Conservation (phyloP, 2,329 filamentous ascomycete species). For the Calonectria montana region DNA sequence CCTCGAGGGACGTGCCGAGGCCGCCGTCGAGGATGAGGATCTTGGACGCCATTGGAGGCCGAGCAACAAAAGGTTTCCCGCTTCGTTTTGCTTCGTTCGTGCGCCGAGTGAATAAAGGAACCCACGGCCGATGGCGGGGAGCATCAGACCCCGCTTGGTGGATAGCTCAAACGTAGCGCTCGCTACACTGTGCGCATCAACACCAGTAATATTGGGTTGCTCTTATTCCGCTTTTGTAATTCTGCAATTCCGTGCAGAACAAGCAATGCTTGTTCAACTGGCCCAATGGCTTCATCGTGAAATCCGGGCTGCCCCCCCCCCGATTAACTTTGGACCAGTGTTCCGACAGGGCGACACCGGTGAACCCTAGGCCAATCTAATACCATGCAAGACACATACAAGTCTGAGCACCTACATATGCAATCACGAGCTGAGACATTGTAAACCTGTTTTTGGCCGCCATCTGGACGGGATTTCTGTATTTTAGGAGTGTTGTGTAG, state of each 20-base stretch:
- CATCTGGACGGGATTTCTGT: neutral
- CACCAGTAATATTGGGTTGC: neutral
- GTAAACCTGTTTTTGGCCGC: neutral
- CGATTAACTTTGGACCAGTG: neutral
- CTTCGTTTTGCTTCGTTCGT: neutral
- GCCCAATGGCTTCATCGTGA: neutral
- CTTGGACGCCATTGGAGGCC: slow-evolving; percentile 38
- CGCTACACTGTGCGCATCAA: neutral
- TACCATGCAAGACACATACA: neutral
- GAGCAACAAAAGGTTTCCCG: neutral
- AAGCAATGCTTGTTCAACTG: too few species aligned
- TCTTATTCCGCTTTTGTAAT: neutral
- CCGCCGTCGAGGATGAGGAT: slow-evolving; percentile 73
- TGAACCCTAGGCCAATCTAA: neutral
- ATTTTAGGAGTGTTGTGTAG: neutral
- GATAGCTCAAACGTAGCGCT: slow-evolving; percentile 2
- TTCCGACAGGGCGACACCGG: neutral
- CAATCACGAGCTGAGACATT: neutral
- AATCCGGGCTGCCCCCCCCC: neutral
- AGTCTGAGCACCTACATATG: neutral
- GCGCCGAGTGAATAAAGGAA: neutral
- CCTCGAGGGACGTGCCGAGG: slow-evolving; percentile 74
- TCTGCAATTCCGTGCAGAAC: too few species aligned
- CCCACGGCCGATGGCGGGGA: slow-evolving; percentile 19
- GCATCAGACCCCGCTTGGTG: slow-evolving; percentile 17